These are phyloP conservation scores for Cryptosporidium muris DNA, from an alignment of 169 alveolate genomes.

Conservation along the genomic window DNA sequence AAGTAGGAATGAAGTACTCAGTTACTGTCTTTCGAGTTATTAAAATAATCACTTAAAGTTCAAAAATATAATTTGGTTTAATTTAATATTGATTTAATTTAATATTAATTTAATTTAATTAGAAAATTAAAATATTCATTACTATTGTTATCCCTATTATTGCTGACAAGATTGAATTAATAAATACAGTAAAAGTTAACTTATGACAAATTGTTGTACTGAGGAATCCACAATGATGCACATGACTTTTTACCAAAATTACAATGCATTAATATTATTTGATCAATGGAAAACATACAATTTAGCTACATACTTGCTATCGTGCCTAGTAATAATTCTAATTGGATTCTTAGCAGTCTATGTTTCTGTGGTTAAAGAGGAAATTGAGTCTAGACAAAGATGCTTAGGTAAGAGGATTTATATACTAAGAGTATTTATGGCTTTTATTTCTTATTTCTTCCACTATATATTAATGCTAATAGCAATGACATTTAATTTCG, in stretches of 20 bases:
- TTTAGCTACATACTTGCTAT: conserved; percentile 5
- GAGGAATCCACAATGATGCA: conserved; percentile 38
- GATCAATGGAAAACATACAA: conserved; percentile 58
- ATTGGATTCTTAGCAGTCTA: conserved; percentile 50
- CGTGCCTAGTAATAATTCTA: conserved; percentile 34
- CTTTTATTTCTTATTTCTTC: conserved; percentile 9
- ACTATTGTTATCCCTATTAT: no score
- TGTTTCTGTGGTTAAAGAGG: conserved; percentile 24
- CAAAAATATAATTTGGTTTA: no score
- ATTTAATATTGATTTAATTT: no score
- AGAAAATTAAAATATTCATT: no score
- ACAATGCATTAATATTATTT: conserved; percentile 47
- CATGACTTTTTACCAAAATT: conserved; percentile 59
- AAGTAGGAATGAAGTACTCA: not conserved
- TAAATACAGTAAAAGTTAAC: no score
- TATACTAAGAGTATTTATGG: not conserved
- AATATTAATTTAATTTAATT: no score
- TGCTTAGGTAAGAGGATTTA: not conserved
- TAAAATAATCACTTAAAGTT: no score
- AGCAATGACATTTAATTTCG: conserved; percentile 67
- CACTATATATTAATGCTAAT: conserved; percentile 57
- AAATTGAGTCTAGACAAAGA: not conserved
- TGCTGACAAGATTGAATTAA: no score
- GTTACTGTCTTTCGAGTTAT: no score
- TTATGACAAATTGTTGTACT: no score